Percentiles rank a stretch among this genome's conserved stretches.
Evolutionary conservation across 73 alveolate species (phyloP).

Genomic region (Tetrahymena borealis): DNA sequence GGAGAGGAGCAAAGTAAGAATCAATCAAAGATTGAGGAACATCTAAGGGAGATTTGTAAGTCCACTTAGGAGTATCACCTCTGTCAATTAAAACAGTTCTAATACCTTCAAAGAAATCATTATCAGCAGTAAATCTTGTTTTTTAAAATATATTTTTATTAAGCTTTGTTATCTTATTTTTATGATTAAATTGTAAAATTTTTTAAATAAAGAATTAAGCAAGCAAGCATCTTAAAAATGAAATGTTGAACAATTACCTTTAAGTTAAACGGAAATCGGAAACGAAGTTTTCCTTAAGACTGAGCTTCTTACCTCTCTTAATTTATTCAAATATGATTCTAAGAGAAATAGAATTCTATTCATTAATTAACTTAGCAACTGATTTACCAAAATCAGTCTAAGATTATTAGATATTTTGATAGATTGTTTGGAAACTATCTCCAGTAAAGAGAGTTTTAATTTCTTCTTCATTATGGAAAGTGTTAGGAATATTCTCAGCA

Average conservation of each 20-base stretch:
- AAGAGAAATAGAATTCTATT: constrained; percentile 49
- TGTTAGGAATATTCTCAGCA: constrained; percentile 16
- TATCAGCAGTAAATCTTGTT: constrained; percentile 54
- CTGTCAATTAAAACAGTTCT: constrained; percentile 76
- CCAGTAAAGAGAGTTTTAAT: constrained; percentile 37
- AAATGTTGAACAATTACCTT: constrained; percentile 30
- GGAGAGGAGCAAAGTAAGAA: constrained; percentile 50
- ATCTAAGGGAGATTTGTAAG: constrained; percentile 54
- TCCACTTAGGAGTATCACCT: constrained; percentile 79
- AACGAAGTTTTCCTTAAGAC: constrained; percentile 56
- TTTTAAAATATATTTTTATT: constrained; percentile 53
- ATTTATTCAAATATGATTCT: constrained; percentile 71
- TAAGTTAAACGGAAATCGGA: constrained; percentile 75
- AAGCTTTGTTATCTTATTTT: constrained; percentile 44
- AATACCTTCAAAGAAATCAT: constrained; percentile 88
- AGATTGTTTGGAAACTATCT: constrained; percentile 34
- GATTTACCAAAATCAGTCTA: constrained; percentile 22
- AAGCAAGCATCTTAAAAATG: no score
- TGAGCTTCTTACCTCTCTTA: constrained; percentile 69
- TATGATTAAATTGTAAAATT: constrained; percentile 48
- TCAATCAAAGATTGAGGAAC: constrained; percentile 57
- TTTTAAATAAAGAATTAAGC: constrained; percentile 54
- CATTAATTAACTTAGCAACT: constrained; percentile 1
- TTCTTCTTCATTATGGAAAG: neutral
- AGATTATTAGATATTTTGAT: constrained; percentile 3